Evolutionary conservation across 2,329 filamentous ascomycete species (phyloP).

Genomic region (Ceratocystis cacaofunesta): DNA sequence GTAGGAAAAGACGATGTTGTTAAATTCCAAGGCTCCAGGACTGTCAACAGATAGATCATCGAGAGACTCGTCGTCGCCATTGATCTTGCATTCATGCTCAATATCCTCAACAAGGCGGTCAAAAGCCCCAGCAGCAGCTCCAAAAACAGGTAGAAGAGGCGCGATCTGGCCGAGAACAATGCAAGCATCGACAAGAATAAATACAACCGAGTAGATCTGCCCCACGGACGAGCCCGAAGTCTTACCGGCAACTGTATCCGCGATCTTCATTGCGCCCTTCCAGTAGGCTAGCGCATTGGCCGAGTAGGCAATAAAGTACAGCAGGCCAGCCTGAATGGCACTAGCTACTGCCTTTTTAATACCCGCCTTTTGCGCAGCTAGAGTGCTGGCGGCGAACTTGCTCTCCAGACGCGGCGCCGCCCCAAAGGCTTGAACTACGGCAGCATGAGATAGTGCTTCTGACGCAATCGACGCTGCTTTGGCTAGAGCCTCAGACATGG

Average conservation of each 20-base stretch:
- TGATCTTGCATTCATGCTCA: conserved; percentile 33
- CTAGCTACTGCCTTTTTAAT: conserved; percentile 43
- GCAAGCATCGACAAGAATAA: conserved; percentile 48
- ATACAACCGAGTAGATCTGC: conserved; percentile 47
- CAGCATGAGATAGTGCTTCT: conserved; percentile 44
- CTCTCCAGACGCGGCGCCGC: conserved; percentile 43
- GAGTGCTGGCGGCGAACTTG: conserved; percentile 41
- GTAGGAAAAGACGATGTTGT: conserved; percentile 32
- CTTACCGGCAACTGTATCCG: conserved; percentile 26
- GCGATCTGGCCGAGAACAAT: conserved; percentile 49
- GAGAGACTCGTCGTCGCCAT: conserved; percentile 25
- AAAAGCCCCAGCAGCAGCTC: conserved; percentile 42
- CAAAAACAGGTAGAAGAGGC: conserved; percentile 47
- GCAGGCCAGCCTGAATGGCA: conserved; percentile 42
- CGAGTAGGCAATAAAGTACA: conserved; percentile 54
- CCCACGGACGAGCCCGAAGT: conserved; percentile 28
- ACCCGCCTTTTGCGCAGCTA: conserved; percentile 34
- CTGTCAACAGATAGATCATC: conserved; percentile 3
- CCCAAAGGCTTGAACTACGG: conserved; percentile 49
- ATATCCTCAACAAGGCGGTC: conserved; percentile 44
- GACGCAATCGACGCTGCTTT: conserved; percentile 48
- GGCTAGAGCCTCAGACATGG: conserved; percentile 38
- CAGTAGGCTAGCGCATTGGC: conserved; percentile 54
- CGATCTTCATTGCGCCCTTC: conserved; percentile 44
- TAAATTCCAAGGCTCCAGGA: conserved; percentile 32